Evolutionary conservation across 2,329 filamentous ascomycete genomes (phyloP).

Genomic region (Cryphonectria naterciae): DNA sequence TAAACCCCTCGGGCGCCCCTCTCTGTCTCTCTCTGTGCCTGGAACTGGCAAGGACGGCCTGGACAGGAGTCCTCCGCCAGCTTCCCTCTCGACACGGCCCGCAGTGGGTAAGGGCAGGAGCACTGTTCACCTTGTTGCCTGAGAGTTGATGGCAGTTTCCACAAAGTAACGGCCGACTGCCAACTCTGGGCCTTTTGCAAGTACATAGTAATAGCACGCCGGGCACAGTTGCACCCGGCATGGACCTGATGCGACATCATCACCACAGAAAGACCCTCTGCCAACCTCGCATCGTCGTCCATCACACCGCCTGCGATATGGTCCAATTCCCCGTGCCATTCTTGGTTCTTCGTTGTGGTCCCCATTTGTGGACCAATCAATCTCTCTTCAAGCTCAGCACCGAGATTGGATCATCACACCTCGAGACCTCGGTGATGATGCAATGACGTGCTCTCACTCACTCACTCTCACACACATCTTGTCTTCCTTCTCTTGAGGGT

Average conservation of each 20-base stretch:
- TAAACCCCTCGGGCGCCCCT: background rate
- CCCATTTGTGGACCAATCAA: background rate
- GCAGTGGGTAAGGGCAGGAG: background rate
- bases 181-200: background rate
- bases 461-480: no score
- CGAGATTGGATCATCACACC: background rate
- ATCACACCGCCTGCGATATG: background rate
- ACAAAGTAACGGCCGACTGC: background rate
- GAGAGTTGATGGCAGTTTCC: background rate
- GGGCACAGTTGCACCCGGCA: background rate
- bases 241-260: background rate
- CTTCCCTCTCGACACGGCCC: slow-evolving; percentile 1
- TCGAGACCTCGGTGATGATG: background rate
- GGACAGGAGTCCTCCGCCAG: background rate
- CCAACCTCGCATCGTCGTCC: background rate
- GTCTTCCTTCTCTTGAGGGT: no score
- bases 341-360: background rate
- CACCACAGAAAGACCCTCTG: background rate
- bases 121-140: slow-evolving; percentile 1
- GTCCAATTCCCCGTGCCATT: background rate
- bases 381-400: background rate
- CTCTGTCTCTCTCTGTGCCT: background rate
- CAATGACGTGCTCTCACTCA: background rate
- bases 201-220: background rate
- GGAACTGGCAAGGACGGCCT: background rate